These are phyloP conservation scores for Rubia tinctorum DNA, from an alignment of 305 asterid genomes.

Conservation along the genomic window DNA sequence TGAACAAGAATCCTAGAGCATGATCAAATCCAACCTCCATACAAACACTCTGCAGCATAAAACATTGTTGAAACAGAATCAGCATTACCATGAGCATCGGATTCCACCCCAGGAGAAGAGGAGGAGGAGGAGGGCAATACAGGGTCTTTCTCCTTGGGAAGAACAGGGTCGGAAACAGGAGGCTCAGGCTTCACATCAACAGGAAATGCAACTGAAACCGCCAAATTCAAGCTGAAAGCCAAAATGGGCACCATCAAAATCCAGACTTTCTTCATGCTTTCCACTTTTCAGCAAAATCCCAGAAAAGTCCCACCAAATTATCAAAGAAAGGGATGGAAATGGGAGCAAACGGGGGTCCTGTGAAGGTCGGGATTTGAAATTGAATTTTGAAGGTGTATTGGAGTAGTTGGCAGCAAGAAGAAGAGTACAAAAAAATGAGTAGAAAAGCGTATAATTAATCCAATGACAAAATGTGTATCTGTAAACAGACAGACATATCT, in stretches of 20 bases:
- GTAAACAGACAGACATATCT: not conserved
- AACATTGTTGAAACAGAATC: constrained; percentile 5
- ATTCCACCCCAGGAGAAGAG: constrained; percentile 40
- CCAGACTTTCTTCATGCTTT: constrained; percentile 42
- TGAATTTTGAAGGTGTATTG: constrained; percentile 8
- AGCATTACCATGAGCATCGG: constrained; percentile 71
- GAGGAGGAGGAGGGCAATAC: constrained; percentile 52
- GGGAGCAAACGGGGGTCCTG: constrained; percentile 13
- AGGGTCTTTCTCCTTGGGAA: constrained; percentile 76
- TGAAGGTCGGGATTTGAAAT: constrained; percentile 14
- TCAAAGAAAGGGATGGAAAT: constrained; percentile 19
- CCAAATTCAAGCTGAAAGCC: constrained; percentile 38
- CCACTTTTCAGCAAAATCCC: not conserved
- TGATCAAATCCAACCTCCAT: not conserved
- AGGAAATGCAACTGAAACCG: constrained; percentile 54
- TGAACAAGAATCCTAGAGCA: not conserved
- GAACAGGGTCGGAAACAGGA: constrained; percentile 68
- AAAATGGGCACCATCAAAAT: constrained; percentile 44
- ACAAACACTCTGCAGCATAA: not conserved
- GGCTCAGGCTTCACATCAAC: constrained; percentile 59
- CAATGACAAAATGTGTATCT: not conserved
- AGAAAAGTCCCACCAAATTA: constrained; percentile 14
- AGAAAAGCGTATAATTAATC: constrained; percentile 7
- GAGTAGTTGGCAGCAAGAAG: not conserved
- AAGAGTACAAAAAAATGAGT: constrained; percentile 17